Conservation (phyloP, 2,329 filamentous ascomycete genomes). For the Intubia oerlemansii region DNA sequence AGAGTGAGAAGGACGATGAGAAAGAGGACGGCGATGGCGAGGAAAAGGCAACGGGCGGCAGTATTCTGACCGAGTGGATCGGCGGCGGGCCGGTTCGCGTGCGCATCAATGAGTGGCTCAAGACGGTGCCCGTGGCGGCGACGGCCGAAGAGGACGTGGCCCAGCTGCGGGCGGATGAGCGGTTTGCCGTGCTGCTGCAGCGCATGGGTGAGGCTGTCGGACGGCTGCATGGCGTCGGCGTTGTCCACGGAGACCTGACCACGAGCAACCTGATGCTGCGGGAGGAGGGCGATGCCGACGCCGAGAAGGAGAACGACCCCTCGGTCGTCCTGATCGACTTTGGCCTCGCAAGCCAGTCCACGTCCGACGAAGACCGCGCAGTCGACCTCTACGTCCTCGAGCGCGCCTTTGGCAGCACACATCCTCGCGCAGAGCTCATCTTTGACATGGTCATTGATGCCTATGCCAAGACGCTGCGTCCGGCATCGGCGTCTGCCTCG, state of each 20-base stretch:
- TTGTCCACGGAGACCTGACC: conserved; percentile 89
- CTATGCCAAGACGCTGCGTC: conserved; percentile 52
- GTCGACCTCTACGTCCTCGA: conserved; percentile 95
- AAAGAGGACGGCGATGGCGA: conserved; percentile 45
- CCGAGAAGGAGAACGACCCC: conserved; percentile 27
- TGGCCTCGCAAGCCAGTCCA: conserved; percentile 62
- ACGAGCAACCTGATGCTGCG: conserved; percentile 90
- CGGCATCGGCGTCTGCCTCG: conserved; percentile 50
- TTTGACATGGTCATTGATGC: conserved; percentile 53
- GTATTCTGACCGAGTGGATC: conserved; percentile 69
- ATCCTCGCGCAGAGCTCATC: conserved; percentile 62
- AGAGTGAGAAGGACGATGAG: too few species aligned
- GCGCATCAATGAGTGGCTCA: conserved; percentile 48
- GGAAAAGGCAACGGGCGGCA: conserved; percentile 3
- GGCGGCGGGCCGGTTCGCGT: conserved; percentile 48
- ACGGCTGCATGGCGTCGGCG: conserved; percentile 57
- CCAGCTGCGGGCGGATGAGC: conserved; percentile 11
- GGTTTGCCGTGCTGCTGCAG: conserved; percentile 41
- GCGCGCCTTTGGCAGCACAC: conserved; percentile 82
- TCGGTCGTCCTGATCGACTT: conserved; percentile 89
- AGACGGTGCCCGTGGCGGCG: conserved; percentile 19
- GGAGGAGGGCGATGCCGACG: conserved; percentile 11
- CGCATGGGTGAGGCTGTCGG: conserved; percentile 53
- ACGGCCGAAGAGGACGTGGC: conserved; percentile 1
- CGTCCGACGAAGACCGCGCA: conserved; percentile 77